Conservation (phyloP, 257 asterid species). For the Craterostigma plantagineum region DNA sequence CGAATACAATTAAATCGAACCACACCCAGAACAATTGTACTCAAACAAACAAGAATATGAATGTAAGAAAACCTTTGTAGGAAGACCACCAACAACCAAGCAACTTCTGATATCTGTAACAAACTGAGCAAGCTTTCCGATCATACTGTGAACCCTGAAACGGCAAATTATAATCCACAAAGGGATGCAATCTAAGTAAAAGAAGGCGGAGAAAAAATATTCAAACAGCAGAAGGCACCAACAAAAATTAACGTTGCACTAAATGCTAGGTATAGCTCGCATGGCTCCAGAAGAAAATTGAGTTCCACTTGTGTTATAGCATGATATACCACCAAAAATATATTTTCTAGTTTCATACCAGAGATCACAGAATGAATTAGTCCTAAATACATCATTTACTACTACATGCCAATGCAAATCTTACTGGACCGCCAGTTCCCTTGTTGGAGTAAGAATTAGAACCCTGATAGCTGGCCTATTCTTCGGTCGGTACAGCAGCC, state of each 20-base stretch:
- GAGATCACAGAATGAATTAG: no score
- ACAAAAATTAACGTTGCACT: no score
- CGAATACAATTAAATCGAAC: no score
- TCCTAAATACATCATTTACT: not conserved
- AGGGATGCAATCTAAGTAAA: no score
- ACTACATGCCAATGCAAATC: conserved; percentile 15
- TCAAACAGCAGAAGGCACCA: no score
- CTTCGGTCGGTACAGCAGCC: conserved; percentile 69
- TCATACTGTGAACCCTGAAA: conserved; percentile 88
- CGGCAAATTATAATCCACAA: not conserved
- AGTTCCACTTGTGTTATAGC: no score
- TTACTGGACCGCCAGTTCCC: conserved; percentile 96
- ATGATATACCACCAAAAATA: no score
- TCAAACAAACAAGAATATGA: conserved; percentile 4
- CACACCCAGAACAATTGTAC: not conserved
- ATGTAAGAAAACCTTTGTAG: conserved; percentile 48
- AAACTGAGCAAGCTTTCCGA: conserved; percentile 66
- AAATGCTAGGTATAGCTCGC: no score
- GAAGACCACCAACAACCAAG: conserved; percentile 83
- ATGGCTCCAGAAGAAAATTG: no score
- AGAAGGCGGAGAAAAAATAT: no score
- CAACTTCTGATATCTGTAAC: conserved; percentile 74
- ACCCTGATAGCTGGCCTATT: conserved; percentile 87
- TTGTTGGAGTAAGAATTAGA: conserved; percentile 87
- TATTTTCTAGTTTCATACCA: no score